These are phyloP conservation scores for Trametes cinnabarina DNA, from an alignment of 768 basidiomycete genomes.

Conservation along the genomic window DNA sequence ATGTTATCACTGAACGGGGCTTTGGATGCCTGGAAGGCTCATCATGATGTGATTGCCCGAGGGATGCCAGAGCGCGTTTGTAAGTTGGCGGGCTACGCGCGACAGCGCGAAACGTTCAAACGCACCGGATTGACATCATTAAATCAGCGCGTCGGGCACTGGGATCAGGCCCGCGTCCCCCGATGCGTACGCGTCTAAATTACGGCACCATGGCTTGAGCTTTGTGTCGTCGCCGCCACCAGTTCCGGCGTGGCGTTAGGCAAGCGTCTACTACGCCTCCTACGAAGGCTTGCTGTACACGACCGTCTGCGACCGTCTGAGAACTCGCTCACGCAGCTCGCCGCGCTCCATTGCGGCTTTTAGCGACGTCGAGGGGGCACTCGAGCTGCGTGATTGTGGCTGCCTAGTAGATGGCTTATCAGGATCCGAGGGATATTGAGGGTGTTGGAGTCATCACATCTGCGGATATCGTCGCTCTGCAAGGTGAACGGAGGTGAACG, in stretches of 20 bases:
- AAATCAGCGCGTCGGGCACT: not conserved
- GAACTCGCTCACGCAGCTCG: not conserved
- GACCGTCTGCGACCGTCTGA: not conserved
- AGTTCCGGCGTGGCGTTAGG: conserved; percentile 14
- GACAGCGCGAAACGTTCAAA: not conserved
- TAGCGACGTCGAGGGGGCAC: not conserved
- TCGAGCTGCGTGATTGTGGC: conserved; percentile 1
- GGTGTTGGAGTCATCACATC: conserved; percentile 10
- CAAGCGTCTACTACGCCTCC: conserved; percentile 1
- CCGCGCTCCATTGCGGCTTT: not conserved
- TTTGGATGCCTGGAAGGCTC: conserved; percentile 11
- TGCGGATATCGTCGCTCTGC: not conserved
- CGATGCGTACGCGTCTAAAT: conserved; percentile 8
- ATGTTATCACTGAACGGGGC: conserved; percentile 5
- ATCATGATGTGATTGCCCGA: conserved; percentile 7
- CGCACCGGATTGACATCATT: conserved; percentile 11
- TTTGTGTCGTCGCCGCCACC: conserved; percentile 24
- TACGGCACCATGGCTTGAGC: conserved; percentile 25
- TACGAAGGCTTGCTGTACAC: not conserved
- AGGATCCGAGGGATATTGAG: conserved; percentile 2
- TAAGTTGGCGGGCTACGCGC: not conserved
- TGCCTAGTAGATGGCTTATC: conserved; percentile 6
- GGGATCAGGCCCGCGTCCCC: not conserved
- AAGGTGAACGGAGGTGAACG: too few relatives aligned
- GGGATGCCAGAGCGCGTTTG: not conserved